Conservation (phyloP, 2,329 filamentous ascomycete genomes). For the Cercospora sojina region DNA sequence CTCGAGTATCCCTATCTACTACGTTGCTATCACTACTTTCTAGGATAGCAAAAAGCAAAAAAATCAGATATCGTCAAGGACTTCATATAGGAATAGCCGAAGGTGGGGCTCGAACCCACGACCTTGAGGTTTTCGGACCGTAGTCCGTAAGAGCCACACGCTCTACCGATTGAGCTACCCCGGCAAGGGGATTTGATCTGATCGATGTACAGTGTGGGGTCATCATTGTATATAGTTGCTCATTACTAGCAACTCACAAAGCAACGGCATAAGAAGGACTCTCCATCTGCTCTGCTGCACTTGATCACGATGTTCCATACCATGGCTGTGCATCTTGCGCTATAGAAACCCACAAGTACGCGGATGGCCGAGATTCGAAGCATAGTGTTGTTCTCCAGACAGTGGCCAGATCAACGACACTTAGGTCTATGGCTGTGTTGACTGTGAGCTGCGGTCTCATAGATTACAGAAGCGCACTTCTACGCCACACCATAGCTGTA, state of each 20-base stretch:
- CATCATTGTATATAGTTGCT: neutral
- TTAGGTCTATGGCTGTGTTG: too few species aligned
- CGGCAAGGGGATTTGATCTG: constrained; percentile 34
- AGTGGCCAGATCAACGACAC: too few species aligned
- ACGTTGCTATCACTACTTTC: neutral
- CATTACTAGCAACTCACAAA: neutral
- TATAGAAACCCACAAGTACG: neutral
- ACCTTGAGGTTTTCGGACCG: constrained; percentile 1
- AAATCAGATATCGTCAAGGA: neutral
- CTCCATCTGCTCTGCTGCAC: neutral
- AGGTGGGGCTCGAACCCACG: constrained; percentile 8
- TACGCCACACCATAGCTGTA: neutral
- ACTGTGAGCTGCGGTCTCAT: too few species aligned
- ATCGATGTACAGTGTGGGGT: neutral
- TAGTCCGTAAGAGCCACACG: constrained; percentile 36
- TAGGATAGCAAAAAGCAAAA: neutral
- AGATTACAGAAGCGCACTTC: too few species aligned
- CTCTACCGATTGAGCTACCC: constrained; percentile 56
- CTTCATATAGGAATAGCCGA: constrained; percentile 3
- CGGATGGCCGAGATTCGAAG: neutral
- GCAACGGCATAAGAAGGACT: neutral
- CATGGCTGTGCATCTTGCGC: neutral
- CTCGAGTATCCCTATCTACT: neutral
- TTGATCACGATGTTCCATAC: neutral
- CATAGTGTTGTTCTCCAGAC: too few species aligned